Percentiles rank a stretch among this genome's conserved stretches.
Evolutionary conservation across 2,329 filamentous ascomycete species (phyloP).

Genomic region (Boeremia lycopersici): DNA sequence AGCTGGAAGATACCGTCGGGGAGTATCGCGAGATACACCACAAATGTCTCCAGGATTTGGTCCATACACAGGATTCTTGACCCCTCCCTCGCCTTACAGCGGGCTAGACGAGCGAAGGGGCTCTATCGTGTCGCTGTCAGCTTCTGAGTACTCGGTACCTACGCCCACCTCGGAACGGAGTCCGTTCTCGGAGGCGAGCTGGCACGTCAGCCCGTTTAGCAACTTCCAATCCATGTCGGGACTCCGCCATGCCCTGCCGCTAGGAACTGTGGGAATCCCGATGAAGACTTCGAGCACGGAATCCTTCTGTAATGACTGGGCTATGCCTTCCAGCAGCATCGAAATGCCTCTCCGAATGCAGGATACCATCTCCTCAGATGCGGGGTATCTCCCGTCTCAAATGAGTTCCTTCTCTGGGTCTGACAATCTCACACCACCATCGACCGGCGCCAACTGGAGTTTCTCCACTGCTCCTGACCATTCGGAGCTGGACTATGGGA

Average conservation of each 20-base stretch:
- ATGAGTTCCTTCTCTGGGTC: slow-evolving; percentile 2
- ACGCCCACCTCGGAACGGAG: slow-evolving; percentile 37
- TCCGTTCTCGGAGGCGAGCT: slow-evolving; percentile 29
- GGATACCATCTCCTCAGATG: neutral
- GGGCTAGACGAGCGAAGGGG: slow-evolving; percentile 36
- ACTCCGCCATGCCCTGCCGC: slow-evolving; percentile 16
- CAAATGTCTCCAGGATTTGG: slow-evolving; percentile 26
- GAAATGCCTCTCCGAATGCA: slow-evolving; percentile 7
- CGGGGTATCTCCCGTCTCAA: slow-evolving; percentile 11
- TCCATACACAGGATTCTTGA: slow-evolving; percentile 31
- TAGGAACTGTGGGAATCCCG: slow-evolving; percentile 11
- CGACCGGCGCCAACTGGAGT: slow-evolving; percentile 10
- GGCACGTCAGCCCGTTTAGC: slow-evolving; percentile 23
- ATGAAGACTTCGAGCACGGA: slow-evolving; percentile 11
- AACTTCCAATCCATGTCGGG: slow-evolving; percentile 25
- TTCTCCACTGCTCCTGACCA: slow-evolving; percentile 9
- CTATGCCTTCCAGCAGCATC: slow-evolving; percentile 4
- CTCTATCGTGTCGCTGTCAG: slow-evolving; percentile 36
- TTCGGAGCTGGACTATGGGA: slow-evolving; percentile 2
- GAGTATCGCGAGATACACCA: slow-evolving; percentile 27
- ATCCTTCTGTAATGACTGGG: slow-evolving; percentile 12
- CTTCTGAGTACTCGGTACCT: slow-evolving; percentile 34
- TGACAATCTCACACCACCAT: slow-evolving; percentile 4
- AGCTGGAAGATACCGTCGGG: slow-evolving; percentile 14
- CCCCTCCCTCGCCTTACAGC: slow-evolving; percentile 33